phyloP scores from a whole-genome alignment of 139 green algal species.

The Zygnema cylindricum region DNA sequence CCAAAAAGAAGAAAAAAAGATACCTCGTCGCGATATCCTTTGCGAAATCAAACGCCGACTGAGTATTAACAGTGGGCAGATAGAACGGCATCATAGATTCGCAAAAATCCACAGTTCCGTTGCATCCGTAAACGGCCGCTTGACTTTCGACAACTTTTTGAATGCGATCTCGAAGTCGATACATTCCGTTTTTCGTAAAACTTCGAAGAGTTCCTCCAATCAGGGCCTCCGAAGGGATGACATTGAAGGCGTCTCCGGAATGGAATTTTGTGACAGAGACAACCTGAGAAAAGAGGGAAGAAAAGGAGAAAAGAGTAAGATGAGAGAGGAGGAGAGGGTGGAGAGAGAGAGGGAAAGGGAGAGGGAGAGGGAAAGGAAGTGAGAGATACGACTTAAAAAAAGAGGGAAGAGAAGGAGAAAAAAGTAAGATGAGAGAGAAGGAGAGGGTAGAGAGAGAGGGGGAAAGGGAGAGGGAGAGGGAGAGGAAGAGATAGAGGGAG shows the following conservation, averaged over 20 bases:
- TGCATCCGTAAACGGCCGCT: constrained; percentile 10
- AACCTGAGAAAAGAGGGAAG: neutral
- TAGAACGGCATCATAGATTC: constrained; percentile 3
- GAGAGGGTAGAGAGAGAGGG: neutral
- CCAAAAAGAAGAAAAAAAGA: neutral
- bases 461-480: neutral
- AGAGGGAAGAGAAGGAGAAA: neutral
- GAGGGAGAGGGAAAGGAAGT: neutral
- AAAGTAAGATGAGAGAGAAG: neutral
- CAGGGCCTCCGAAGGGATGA: neutral
- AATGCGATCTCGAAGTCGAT: constrained; percentile 25
- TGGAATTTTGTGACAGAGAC: neutral
- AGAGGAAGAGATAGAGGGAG: neutral
- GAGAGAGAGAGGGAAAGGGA: neutral
- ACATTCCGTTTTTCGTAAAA: constrained; percentile 28
- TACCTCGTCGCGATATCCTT: neutral
- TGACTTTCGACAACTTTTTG: neutral
- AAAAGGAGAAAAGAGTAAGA: neutral
- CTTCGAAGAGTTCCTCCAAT: constrained; percentile 20
- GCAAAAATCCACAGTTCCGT: constrained; percentile 5
- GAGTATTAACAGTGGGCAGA: constrained; percentile 17
- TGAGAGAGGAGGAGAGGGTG: neutral
- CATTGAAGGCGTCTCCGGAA: neutral
- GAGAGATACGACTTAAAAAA: neutral
- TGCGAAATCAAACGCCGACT: neutral